Conservation (phyloP, 2,329 filamentous ascomycete species). For the Penicillium sp. region DNA sequence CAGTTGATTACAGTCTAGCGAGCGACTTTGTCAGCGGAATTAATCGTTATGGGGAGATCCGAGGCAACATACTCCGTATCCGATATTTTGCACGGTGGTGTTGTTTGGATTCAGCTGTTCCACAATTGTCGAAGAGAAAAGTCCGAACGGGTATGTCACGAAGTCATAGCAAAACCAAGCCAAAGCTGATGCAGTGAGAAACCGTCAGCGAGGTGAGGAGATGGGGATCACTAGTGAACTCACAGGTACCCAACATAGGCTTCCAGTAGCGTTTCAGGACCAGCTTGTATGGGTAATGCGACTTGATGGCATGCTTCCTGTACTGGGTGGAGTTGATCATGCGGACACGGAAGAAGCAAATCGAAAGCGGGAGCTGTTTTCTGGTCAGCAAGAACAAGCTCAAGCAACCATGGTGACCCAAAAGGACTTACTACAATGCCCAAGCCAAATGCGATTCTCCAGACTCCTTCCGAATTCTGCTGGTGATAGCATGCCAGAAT, state of each 20-base stretch:
- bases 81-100: slow-evolving; percentile 38
- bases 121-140: slow-evolving; percentile 56
- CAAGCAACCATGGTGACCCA: not conserved
- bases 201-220: no score
- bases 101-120: slow-evolving; percentile 41
- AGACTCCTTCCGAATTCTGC: slow-evolving; percentile 36
- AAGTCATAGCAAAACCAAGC: slow-evolving; percentile 58
- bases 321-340: slow-evolving; percentile 54
- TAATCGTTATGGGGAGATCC: slow-evolving; percentile 9
- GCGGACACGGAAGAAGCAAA: slow-evolving; percentile 54
- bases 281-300: slow-evolving; percentile 48
- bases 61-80: slow-evolving; percentile 20
- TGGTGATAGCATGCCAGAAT: slow-evolving; percentile 25
- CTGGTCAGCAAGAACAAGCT: not conserved
- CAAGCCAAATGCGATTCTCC: slow-evolving; percentile 51
- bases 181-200: slow-evolving; percentile 23
- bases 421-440: slow-evolving; percentile 39
- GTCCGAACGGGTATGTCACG: slow-evolving; percentile 55
- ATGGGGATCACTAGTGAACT: not conserved
- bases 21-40: slow-evolving; percentile 15
- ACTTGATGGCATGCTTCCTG: slow-evolving; percentile 47
- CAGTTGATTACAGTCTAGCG: slow-evolving; percentile 50
- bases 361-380: slow-evolving; percentile 43
- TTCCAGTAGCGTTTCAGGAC: slow-evolving; percentile 51
- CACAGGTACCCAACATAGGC: slow-evolving; percentile 48